Conservation (phyloP, 805 yeast genomes). For the Myxozyma kluyveri region DNA sequence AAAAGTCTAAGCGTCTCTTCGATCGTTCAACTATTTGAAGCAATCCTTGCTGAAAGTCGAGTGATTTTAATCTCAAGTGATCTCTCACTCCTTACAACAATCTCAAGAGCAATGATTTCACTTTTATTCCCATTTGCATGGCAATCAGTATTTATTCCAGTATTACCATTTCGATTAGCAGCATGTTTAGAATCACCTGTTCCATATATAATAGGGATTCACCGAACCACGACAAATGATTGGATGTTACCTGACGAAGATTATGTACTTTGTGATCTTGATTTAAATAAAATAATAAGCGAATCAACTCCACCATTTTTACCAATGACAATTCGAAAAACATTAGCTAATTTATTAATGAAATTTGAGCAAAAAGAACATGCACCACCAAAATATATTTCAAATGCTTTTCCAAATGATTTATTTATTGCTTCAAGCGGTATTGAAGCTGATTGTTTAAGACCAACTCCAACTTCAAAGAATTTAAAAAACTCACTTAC, state of each 20-base stretch:
- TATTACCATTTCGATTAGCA: conserved; percentile 23
- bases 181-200: conserved; percentile 30
- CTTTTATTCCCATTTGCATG: conserved; percentile 25
- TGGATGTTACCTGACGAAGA: conserved; percentile 16
- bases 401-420: conserved; percentile 22
- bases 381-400: conserved; percentile 22
- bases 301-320: conserved; percentile 13
- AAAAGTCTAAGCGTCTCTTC: conserved; percentile 16
- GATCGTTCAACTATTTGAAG: conserved; percentile 24
- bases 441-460: background rate
- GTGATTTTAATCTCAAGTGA: conserved; percentile 23
- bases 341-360: conserved; percentile 9
- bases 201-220: conserved; percentile 29
- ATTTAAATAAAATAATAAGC: conserved; percentile 11
- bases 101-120: conserved; percentile 20
- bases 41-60: conserved; percentile 25
- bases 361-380: conserved; percentile 12
- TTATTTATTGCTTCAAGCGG: background rate
- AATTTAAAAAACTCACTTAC: background rate
- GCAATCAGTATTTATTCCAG: conserved; percentile 29
- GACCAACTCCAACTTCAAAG: background rate
- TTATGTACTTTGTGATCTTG: conserved; percentile 27
- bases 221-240: conserved; percentile 2
- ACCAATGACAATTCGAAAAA: conserved; percentile 19
- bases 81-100: conserved; percentile 18